A percentile compares a stretch with the other conserved stretches of the same genome.
phyloP scores from a whole-genome alignment of 352 stramenopile species.

The Globisporangium ultimum region DNA sequence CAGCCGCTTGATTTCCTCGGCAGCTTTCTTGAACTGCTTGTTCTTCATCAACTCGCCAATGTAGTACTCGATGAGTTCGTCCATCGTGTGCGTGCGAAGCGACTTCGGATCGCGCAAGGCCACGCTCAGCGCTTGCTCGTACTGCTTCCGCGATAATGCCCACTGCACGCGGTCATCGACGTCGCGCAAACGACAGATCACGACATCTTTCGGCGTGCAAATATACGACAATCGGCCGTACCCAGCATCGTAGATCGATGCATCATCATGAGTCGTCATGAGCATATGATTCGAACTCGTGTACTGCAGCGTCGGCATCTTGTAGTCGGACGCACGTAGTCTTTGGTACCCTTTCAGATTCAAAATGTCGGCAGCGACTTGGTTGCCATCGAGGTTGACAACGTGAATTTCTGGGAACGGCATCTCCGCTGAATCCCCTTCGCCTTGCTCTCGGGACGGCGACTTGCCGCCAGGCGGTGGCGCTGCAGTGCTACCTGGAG shows the following conservation, averaged over 20 bases:
- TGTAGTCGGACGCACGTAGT: conserved; percentile 75
- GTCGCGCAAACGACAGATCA: conserved; percentile 78
- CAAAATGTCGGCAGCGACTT: conserved; percentile 81
- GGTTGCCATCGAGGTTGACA: conserved; percentile 82
- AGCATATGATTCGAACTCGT: conserved; percentile 20
- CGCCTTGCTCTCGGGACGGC: conserved; percentile 42
- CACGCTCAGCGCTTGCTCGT: conserved; percentile 52
- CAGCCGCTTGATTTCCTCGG: conserved; percentile 69
- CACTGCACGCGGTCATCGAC: conserved; percentile 76
- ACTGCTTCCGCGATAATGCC: conserved; percentile 62
- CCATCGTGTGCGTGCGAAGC: conserved; percentile 48
- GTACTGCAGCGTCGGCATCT: conserved; percentile 75
- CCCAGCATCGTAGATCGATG: conserved; percentile 68
- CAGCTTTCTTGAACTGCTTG: conserved; percentile 68
- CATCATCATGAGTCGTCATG: conserved; percentile 18
- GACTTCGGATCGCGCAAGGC: conserved; percentile 55
- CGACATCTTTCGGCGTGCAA: conserved; percentile 81
- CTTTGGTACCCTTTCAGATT: conserved; percentile 74
- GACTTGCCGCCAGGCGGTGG: conserved; percentile 21
- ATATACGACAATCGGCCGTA: conserved; percentile 70
- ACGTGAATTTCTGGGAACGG: conserved; percentile 85
- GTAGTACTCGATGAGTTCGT: conserved; percentile 74
- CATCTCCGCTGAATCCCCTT: conserved; percentile 69
- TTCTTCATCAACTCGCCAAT: conserved; percentile 68
- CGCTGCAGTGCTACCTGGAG: conserved; percentile 30